These are phyloP conservation scores for Colletotrichum tropicale DNA, from an alignment of 2,329 filamentous ascomycete genomes.

Conservation along the genomic window DNA sequence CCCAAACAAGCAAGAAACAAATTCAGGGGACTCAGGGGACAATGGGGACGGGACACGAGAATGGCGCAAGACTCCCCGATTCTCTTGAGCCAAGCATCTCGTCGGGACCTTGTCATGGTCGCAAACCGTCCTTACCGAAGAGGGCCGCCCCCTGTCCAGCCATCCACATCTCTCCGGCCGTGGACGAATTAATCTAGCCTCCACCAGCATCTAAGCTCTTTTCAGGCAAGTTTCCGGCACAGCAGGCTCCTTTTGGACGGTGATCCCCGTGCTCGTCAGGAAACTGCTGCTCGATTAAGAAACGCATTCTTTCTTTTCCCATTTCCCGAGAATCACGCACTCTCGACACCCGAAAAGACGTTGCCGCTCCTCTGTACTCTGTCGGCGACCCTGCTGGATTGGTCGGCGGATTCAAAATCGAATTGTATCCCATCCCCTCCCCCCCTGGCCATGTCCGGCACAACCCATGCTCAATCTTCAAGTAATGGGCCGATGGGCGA, in stretches of 20 bases:
- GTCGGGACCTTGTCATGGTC: constrained; percentile 20
- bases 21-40: constrained; percentile 2
- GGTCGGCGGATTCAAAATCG: background rate
- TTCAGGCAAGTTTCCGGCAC: constrained; percentile 40
- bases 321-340: constrained; percentile 2
- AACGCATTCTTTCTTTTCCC: constrained; percentile 26
- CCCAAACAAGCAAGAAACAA: constrained; percentile 16
- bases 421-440: background rate
- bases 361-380: background rate
- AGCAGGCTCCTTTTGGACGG: constrained; percentile 38
- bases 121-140: constrained; percentile 28
- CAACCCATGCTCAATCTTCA: background rate
- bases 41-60: constrained; percentile 1
- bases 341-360: background rate
- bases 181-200: constrained; percentile 11
- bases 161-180: constrained; percentile 8
- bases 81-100: constrained; percentile 12
- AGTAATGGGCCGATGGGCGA: constrained; percentile 2
- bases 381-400: background rate
- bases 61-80: constrained; percentile 19
- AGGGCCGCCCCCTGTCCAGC: constrained; percentile 19
- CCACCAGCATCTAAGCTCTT: constrained; percentile 31
- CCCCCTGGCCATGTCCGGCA: background rate
- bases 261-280: constrained; percentile 37
- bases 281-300: constrained; percentile 39